Evolutionary conservation across 2,329 filamentous ascomycete genomes (phyloP).

Genomic region (Calonectria pseudoturangicola): DNA sequence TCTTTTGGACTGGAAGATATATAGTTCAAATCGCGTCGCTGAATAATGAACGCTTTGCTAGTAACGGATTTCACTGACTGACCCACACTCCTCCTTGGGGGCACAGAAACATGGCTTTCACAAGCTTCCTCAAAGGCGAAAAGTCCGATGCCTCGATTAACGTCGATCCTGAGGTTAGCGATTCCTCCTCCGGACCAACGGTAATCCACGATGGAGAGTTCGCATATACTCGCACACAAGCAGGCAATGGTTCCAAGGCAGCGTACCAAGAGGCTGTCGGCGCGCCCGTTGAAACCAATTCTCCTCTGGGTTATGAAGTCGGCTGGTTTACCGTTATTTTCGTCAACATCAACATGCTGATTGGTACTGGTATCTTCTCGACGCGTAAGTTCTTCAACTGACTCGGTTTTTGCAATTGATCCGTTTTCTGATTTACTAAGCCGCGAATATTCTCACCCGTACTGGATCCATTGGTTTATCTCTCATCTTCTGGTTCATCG

Average conservation of each 20-base stretch:
- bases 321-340: constrained; percentile 74
- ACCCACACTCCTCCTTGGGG: not conserved
- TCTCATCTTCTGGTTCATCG: constrained; percentile 79
- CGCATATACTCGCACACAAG: constrained; percentile 53
- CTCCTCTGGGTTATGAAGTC: constrained; percentile 76
- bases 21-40: not conserved
- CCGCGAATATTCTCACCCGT: constrained; percentile 73
- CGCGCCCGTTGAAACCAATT: constrained; percentile 75
- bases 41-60: too few species aligned
- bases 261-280: constrained; percentile 77
- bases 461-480: constrained; percentile 78
- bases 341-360: constrained; percentile 77
- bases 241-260: constrained; percentile 68
- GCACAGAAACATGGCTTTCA: not conserved
- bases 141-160: constrained; percentile 7
- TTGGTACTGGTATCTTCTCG: constrained; percentile 79
- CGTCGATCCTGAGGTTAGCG: constrained; percentile 25
- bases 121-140: constrained; percentile 17
- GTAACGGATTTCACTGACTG: not conserved
- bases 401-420: not conserved
- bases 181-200: constrained; percentile 31
- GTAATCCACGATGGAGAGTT: constrained; percentile 49
- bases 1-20: not conserved
- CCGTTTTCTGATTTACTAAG: constrained; percentile 56
- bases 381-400: constrained; percentile 70